Conservation (phyloP, 139 green algal species). For the Nannochloris sp. region DNA sequence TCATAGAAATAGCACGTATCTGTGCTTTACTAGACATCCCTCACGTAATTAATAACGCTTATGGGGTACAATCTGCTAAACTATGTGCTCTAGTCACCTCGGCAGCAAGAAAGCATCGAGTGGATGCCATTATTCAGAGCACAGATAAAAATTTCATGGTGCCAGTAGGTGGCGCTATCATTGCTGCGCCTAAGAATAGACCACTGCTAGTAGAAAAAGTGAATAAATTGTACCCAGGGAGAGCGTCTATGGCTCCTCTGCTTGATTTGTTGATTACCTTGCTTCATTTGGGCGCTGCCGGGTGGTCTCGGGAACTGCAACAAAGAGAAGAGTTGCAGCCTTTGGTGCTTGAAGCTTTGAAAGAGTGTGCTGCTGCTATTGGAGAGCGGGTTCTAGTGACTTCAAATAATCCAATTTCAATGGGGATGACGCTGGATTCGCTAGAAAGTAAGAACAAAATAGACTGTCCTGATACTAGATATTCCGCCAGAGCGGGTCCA, state of each 20-base stretch:
- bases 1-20: conserved; percentile 69
- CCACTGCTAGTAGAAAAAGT: conserved; percentile 9
- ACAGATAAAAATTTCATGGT: conserved; percentile 99
- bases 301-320: conserved; percentile 51
- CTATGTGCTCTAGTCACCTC: conserved; percentile 32
- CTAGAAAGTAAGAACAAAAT: no score
- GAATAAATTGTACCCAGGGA: conserved; percentile 67
- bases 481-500: neutral
- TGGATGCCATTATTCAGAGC: conserved; percentile 86
- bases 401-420: conserved; percentile 83
- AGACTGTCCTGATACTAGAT: neutral
- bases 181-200: conserved; percentile 28
- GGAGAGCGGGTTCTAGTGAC: conserved; percentile 72
- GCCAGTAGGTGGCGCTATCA: conserved; percentile 74
- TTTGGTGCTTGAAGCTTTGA: conserved; percentile 20
- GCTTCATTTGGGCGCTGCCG: conserved; percentile 68
- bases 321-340: conserved; percentile 58
- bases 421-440: conserved; percentile 69
- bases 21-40: conserved; percentile 50
- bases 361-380: conserved; percentile 28
- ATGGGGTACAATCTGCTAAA: conserved; percentile 77
- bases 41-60: conserved; percentile 98
- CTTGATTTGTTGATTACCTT: conserved; percentile 93
- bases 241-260: conserved; percentile 62
- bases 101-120: conserved; percentile 59